Evolutionary conservation across 2,329 filamentous ascomycete genomes (phyloP).

Genomic region (Ceratocystis eucalypticola): DNA sequence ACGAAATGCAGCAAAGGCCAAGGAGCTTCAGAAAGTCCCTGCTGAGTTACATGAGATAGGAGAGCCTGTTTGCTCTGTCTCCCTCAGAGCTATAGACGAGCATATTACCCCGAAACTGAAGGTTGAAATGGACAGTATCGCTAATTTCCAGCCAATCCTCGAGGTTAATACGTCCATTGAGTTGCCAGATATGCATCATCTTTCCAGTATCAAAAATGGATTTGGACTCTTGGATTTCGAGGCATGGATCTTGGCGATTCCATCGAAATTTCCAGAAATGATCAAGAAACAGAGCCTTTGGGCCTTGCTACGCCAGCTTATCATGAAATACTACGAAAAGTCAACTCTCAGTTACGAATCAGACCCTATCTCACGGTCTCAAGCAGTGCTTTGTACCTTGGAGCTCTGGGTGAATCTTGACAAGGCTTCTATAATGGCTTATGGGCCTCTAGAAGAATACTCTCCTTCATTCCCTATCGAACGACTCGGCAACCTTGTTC

Average conservation of each 20-base stretch:
- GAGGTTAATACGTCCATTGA: not conserved
- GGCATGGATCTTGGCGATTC: not conserved
- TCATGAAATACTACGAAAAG: constrained; percentile 26
- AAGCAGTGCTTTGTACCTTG: constrained; percentile 41
- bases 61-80: not conserved
- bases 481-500: constrained; percentile 32
- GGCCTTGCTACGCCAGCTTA: constrained; percentile 23
- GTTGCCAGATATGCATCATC: not conserved
- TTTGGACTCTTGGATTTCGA: not conserved
- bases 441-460: constrained; percentile 35
- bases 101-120: not conserved
- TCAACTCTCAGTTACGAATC: constrained; percentile 26
- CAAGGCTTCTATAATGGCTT: constrained; percentile 28
- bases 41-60: not conserved
- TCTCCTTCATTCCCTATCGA: constrained; percentile 30
- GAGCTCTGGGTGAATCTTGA: constrained; percentile 49
- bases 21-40: not conserved
- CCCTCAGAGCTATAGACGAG: not conserved
- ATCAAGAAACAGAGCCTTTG: constrained; percentile 20
- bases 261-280: not conserved
- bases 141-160: not conserved
- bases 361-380: constrained; percentile 35
- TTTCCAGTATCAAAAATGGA: not conserved
- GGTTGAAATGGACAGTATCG: not conserved
- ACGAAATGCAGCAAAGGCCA: not conserved